Evolutionary conservation across 2,329 filamentous ascomycete species (phyloP), one percentile per base, ranked within the genome.

Genomic region (Exophiala oligosperma): DNA sequence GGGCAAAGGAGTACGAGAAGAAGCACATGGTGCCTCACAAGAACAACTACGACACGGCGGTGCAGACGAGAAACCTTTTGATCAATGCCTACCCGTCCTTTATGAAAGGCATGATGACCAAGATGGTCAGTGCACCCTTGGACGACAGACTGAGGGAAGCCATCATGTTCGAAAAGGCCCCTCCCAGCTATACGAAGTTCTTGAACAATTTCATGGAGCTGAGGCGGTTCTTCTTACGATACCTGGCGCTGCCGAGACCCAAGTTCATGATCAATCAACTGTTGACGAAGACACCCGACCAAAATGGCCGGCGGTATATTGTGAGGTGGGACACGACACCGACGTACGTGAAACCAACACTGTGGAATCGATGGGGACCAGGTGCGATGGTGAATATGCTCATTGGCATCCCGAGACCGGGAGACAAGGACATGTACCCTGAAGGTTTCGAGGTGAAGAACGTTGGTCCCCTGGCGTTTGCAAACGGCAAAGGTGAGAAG

Each of bases 351-450:
- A 78, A 81, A 60, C 78, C 79, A 28, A 87, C 81, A 0, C 70
- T 82, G 41, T 84, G 79, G 83, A 84, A 80, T 66, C 82, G 83
- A 58, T 91, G 82, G 84, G 84, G 83, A 1, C 85, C 80, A 0
- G 70, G 71, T 59, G 85, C 79, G 0, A 79, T 79, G 77, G 57
- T 83, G 9, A 77, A 74, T 28, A 72, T 79, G 67, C 49, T 75
- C 3, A 64, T 78, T 28, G 79, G 81, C 2, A 70, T 73, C 21
- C 74, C 77, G 24, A 63, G 81, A 14, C 81, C 81, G 0, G 79
- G 78, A 17, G 75, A 81, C 47, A 71, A 76, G 28, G 75, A 73
- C 2, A 70, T 76, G 35, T 71, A 71, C 58, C 78, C 81, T 0
- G 66, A 77, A 51, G 83, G 83, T 7, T 81, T 79, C 62, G 61